Evolutionary conservation across 805 yeast genomes (phyloP).

Genomic region (Blastobotrys chiropterorum): DNA sequence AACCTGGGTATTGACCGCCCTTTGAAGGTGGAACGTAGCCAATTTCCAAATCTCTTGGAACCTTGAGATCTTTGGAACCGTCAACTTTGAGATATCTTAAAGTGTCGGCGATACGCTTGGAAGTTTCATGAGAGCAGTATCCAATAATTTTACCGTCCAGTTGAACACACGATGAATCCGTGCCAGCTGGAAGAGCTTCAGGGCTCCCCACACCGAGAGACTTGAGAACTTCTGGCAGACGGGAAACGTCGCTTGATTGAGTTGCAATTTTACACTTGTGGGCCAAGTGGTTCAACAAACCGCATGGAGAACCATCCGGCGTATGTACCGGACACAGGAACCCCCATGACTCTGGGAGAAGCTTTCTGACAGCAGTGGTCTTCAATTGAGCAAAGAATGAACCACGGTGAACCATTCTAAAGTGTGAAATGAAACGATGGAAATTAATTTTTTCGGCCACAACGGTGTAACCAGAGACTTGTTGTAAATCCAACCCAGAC

Average conservation of each 20-base stretch:
- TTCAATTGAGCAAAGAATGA: conserved; percentile 97
- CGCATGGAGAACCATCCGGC: conserved; percentile 99
- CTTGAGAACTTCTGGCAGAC: conserved; percentile 58
- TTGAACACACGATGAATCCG: conserved; percentile 82
- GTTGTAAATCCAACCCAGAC: conserved; percentile 95
- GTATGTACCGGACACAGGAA: conserved; percentile 98
- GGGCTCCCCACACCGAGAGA: conserved; percentile 73
- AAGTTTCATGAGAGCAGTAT: conserved; percentile 89
- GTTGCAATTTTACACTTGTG: conserved; percentile 91
- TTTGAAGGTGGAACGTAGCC: conserved; percentile 96
- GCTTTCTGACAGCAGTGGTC: conserved; percentile 93
- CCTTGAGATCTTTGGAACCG: conserved; percentile 47
- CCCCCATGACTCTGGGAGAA: conserved; percentile 98
- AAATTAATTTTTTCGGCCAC: conserved; percentile 98
- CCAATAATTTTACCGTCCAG: conserved; percentile 89
- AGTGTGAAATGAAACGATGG: conserved; percentile 95
- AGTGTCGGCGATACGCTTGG: conserved; percentile 79
- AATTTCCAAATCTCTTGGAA: conserved; percentile 83
- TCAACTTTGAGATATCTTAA: conserved; percentile 89
- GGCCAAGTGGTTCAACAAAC: conserved; percentile 91
- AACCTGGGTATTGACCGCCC: conserved; percentile 96
- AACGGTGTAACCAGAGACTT: conserved; percentile 95
- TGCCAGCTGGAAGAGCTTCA: conserved; percentile 79
- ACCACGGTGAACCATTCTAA: conserved; percentile 99
- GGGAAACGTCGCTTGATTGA: conserved; percentile 61